Evolutionary conservation across 805 yeast species (phyloP).

Genomic region (Yarrowia phangngaensis): DNA sequence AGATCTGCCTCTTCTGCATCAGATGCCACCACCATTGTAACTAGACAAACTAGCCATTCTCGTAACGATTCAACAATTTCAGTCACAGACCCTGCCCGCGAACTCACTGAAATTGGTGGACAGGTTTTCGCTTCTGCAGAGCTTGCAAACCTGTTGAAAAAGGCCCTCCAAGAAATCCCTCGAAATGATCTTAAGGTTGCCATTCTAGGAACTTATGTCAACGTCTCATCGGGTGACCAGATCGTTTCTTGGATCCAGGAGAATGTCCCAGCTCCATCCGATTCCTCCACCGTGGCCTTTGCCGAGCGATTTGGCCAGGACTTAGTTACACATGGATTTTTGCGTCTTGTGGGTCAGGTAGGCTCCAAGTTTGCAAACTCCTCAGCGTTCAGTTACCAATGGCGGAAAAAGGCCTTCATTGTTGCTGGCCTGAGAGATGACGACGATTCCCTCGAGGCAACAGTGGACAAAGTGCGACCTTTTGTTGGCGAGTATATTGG

Average conservation of each 20-base stretch:
- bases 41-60: background rate
- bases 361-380: conserved; percentile 63
- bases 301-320: conserved; percentile 76
- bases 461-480: conserved; percentile 28
- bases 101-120: conserved; percentile 34
- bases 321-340: conserved; percentile 55
- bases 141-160: conserved; percentile 44
- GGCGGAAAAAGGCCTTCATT: conserved; percentile 68
- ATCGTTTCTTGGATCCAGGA: conserved; percentile 58
- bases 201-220: conserved; percentile 62
- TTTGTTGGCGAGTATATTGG: conserved; percentile 38
- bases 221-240: conserved; percentile 57
- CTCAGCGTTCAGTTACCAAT: conserved; percentile 70
- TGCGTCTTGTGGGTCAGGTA: conserved; percentile 62
- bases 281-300: conserved; percentile 44
- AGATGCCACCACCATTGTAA: conserved; percentile 18
- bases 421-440: conserved; percentile 43
- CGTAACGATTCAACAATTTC: background rate
- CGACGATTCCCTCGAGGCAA: conserved; percentile 26
- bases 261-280: conserved; percentile 40
- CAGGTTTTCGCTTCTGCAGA: conserved; percentile 41
- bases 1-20: conserved; percentile 5
- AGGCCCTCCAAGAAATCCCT: conserved; percentile 50
- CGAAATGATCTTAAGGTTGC: conserved; percentile 57
- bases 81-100: conserved; percentile 26